phyloP scores from a whole-genome alignment of 345 rosid species.

The Hibiscus trionum region DNA sequence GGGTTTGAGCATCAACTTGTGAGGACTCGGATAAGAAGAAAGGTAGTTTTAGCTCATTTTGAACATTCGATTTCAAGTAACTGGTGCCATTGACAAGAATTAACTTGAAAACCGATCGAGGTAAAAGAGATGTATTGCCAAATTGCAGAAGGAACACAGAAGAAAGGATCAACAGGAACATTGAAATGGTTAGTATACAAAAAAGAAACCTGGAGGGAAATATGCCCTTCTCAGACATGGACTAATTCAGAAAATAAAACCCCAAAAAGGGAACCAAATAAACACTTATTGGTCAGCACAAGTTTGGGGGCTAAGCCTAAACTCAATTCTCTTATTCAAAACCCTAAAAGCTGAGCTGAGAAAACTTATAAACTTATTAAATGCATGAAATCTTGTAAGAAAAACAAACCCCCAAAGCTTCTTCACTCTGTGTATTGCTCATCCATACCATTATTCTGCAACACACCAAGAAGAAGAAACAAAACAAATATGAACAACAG shows the following conservation, averaged over 20 bases:
- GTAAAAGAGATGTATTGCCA: conserved; percentile 39
- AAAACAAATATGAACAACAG: not conserved
- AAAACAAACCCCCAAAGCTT: not conserved
- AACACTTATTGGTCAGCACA: not conserved
- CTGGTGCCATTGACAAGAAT: conserved; percentile 44
- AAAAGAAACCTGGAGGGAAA: conserved; percentile 50
- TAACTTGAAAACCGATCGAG: conserved; percentile 53
- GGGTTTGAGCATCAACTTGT: not conserved
- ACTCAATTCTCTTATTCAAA: conserved; percentile 3
- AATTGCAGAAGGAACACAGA: conserved; percentile 54
- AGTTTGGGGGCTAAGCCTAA: conserved; percentile 6
- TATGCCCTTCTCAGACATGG: conserved; percentile 54
- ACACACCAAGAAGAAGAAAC: not conserved
- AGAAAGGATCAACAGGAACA: conserved; percentile 47
- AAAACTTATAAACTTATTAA: not conserved
- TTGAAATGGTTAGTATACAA: conserved; percentile 42
- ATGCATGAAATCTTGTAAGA: not conserved
- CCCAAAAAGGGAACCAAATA: not conserved
- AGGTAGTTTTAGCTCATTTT: conserved; percentile 27
- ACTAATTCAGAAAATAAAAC: not conserved
- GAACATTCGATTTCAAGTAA: conserved; percentile 27
- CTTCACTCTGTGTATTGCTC: not conserved
- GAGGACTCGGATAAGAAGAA: conserved; percentile 22
- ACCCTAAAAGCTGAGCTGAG: not conserved
- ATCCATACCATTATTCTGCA: conserved; percentile 16